Percentiles rank a stretch among this genome's conserved stretches.
Conservation (phyloP, 495 filamentous ascomycete species). For the Xanthoparmelia taractica region DNA sequence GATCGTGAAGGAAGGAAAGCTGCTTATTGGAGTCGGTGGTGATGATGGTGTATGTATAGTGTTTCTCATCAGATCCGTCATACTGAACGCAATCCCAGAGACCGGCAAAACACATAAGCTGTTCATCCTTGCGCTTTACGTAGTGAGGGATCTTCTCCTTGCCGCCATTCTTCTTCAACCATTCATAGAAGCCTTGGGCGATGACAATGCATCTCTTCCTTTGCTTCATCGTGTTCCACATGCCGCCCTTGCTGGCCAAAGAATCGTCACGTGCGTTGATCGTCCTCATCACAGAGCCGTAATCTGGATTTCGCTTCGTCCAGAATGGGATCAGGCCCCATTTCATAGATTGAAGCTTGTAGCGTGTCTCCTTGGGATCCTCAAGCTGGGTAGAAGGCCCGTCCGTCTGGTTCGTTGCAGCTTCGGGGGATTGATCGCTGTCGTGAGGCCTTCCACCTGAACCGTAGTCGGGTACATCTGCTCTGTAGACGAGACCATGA, state of each 20-base stretch:
- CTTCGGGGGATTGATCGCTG: slow-evolving; percentile 20
- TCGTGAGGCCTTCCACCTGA: slow-evolving; percentile 33
- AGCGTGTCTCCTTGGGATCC: slow-evolving; percentile 40
- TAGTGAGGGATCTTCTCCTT: slow-evolving; percentile 81
- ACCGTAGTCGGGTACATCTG: slow-evolving; percentile 54
- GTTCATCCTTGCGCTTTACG: slow-evolving; percentile 69
- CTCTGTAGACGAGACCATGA: slow-evolving; percentile 79
- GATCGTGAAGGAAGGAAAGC: slow-evolving; percentile 76
- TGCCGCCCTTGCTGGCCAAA: slow-evolving; percentile 61
- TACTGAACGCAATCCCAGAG: slow-evolving; percentile 84
- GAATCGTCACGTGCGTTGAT: slow-evolving; percentile 97
- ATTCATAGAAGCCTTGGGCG: slow-evolving; percentile 93
- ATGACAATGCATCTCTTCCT: slow-evolving; percentile 79
- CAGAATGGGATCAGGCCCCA: slow-evolving; percentile 92
- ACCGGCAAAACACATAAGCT: slow-evolving; percentile 82
- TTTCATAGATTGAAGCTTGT: slow-evolving; percentile 85
- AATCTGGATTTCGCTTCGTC: slow-evolving; percentile 76
- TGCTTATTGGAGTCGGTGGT: slow-evolving; percentile 78
- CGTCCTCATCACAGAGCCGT: slow-evolving; percentile 67
- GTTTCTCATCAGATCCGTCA: slow-evolving; percentile 58
- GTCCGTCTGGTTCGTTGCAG: slow-evolving; percentile 16
- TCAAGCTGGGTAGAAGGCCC: slow-evolving; percentile 19
- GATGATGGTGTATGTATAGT: slow-evolving; percentile 85
- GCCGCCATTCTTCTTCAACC: slow-evolving; percentile 71
- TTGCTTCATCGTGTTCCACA: slow-evolving; percentile 89